Conservation (phyloP, 2,329 filamentous ascomycete genomes). For the Dryadomyces sulphureus region DNA sequence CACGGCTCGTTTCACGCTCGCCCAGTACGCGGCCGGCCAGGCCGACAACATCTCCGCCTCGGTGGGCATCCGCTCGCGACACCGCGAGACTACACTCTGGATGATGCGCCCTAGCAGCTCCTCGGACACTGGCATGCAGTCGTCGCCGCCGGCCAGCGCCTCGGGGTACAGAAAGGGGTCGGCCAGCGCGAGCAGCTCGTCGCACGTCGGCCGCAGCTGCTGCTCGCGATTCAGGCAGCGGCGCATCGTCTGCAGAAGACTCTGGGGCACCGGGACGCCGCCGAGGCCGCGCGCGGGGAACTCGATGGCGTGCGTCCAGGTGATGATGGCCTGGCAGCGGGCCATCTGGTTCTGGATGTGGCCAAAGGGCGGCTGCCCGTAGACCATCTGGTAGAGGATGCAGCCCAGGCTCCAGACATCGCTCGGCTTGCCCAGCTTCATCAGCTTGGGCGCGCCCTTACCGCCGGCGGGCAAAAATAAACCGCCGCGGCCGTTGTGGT, state of each 20-base stretch:
- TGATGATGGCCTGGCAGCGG: slow-evolving; percentile 74
- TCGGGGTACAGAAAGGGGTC: slow-evolving; percentile 52
- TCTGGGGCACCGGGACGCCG: slow-evolving; percentile 41
- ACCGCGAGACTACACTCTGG: slow-evolving; percentile 45
- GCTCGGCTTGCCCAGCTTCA: slow-evolving; percentile 90
- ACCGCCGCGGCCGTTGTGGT: slow-evolving; percentile 17
- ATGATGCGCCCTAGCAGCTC: slow-evolving; percentile 47
- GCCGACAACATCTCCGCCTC: slow-evolving; percentile 39
- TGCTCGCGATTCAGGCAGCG: slow-evolving; percentile 49
- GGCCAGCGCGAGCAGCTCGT: slow-evolving; percentile 40
- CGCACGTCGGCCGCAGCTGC: slow-evolving; percentile 47
- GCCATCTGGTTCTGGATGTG: slow-evolving; percentile 81
- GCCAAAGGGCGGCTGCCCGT: slow-evolving; percentile 88
- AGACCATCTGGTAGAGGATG: slow-evolving; percentile 96
- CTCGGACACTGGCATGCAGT: slow-evolving; percentile 45
- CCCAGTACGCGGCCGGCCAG: slow-evolving; percentile 49
- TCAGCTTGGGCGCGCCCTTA: slow-evolving; percentile 52
- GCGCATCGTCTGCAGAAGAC: slow-evolving; percentile 45
- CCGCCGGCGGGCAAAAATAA: slow-evolving; percentile 20
- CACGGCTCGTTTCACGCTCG: slow-evolving; percentile 39
- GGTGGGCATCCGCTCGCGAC: slow-evolving; percentile 41
- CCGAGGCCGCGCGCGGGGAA: slow-evolving; percentile 58
- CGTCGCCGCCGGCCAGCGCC: slow-evolving; percentile 22
- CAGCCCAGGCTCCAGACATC: slow-evolving; percentile 95
- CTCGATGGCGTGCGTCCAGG: slow-evolving; percentile 58